Evolutionary conservation across 768 basidiomycete species (phyloP), one percentile per base, ranked within the genome.

Genomic region (Mycena rosella): DNA sequence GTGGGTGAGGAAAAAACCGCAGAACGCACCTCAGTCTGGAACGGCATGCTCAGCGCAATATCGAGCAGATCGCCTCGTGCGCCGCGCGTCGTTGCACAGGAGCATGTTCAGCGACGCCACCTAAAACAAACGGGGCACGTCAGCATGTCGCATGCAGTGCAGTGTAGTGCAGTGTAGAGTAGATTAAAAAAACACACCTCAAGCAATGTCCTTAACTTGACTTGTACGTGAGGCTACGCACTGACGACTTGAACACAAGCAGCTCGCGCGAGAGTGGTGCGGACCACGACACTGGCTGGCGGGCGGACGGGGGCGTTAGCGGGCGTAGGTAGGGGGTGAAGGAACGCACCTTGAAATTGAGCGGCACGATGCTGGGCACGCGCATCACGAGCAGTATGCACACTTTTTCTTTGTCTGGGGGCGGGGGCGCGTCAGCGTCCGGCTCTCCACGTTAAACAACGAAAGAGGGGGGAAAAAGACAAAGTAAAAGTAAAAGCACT

Each of bases 241-340:
- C 91, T 78, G 99, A 99, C 53, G 96, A 96, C 84, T 99, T 99
- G 88, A 99, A 99, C 67, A 98, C 96, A 55, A 99, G 85, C 66
- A 99, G 83, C 79, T 99, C 97, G 67, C 98, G 93, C 72, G 97
- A 98, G 54, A 99, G 83, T 44, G 98, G 98, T 27, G 97, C 98
- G 44, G 91, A 92, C 98, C 98, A 99, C 71, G 93, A 88, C 78
- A 92, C 92, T 38, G 94, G 67, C 96, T 98, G 75, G 48, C 71
- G 18, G n/a, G 9, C 18, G n/a, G n/a, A n/a, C n/a, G n/a, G n/a
- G n/a, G n/a, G 48, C 22, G 34, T 54, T 15, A 54, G 53, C 22
- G 10, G 5, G 7, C 42, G 20, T 8, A 7, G 8, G 18, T 4
- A 45, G 8, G 13, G 20, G 38, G 10, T 10, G 17, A 7, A 45